Conservation (phyloP, 2,329 filamentous ascomycete genomes). For the Herpotrichia juniperi region DNA sequence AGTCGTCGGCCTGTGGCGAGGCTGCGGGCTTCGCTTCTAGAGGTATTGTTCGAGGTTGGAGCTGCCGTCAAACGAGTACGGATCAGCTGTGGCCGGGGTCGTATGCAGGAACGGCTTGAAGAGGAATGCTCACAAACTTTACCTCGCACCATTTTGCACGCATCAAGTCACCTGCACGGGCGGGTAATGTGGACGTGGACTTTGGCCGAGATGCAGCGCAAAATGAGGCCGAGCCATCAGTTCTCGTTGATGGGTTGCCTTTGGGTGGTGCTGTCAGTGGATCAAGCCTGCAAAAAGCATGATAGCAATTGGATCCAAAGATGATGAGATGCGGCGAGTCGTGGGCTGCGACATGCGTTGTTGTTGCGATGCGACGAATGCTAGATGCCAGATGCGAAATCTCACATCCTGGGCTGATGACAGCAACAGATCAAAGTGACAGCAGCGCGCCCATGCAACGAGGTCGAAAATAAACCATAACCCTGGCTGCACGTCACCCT, state of each 20-base stretch:
- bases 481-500: conserved; percentile 19
- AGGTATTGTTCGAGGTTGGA: neutral
- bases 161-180: neutral
- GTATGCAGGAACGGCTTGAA: neutral
- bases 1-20: neutral
- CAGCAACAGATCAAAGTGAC: too few species aligned
- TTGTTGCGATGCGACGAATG: too few species aligned
- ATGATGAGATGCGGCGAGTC: neutral
- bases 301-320: neutral
- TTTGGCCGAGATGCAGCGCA: neutral
- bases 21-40: neutral
- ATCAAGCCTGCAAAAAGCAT: neutral
- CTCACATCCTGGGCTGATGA: too few species aligned
- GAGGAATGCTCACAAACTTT: neutral
- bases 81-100: neutral
- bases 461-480: neutral
- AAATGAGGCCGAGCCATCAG: neutral
- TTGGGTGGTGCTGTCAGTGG: neutral
- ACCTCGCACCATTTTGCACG: neutral
- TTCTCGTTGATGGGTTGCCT: neutral
- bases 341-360: neutral
- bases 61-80: neutral
- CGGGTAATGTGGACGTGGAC: neutral
- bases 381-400: too few species aligned
- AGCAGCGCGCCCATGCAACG: too few species aligned